These are phyloP conservation scores for Trypanosoma cruzi DNA, from an alignment of 208 protist genomes.

Conservation along the genomic window DNA sequence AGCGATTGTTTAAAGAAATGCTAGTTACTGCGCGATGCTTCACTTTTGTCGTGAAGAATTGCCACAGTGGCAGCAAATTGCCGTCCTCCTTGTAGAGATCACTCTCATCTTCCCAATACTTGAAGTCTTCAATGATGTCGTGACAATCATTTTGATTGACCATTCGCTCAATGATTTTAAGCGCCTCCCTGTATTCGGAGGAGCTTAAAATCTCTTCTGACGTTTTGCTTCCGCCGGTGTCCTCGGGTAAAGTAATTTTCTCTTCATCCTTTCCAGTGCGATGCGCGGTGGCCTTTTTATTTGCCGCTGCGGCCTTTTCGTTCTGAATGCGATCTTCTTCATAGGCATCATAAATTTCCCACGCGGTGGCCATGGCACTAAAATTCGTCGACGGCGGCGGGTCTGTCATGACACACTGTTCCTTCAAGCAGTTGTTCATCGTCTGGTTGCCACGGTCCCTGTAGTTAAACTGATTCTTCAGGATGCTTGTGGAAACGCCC, in stretches of 20 bases:
- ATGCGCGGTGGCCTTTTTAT: constrained; percentile 66
- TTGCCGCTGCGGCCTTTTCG: constrained; percentile 70
- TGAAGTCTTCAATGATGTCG: constrained; percentile 97
- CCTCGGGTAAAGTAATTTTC: constrained; percentile 27
- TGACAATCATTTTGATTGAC: constrained; percentile 97
- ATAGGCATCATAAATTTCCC: constrained; percentile 97
- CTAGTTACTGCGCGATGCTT: constrained; percentile 93
- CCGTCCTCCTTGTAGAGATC: constrained; percentile 95
- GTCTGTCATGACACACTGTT: constrained; percentile 89
- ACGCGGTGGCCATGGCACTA: constrained; percentile 89
- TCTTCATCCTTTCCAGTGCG: constrained; percentile 85
- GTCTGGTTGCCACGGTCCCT: constrained; percentile 96
- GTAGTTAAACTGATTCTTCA: constrained; percentile 99
- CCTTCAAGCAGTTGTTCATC: constrained; percentile 91
- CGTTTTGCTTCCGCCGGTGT: constrained; percentile 35
- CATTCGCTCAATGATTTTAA: constrained; percentile 97
- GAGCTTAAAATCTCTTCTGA: constrained; percentile 71
- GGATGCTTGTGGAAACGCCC: constrained; percentile 83
- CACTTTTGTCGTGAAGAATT: constrained; percentile 90
- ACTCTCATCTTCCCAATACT: constrained; percentile 97
- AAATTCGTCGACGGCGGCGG: constrained; percentile 92
- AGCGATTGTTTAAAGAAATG: constrained; percentile 94
- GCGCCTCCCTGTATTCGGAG: constrained; percentile 49
- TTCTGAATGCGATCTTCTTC: constrained; percentile 90
- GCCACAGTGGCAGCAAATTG: constrained; percentile 96